Conservation (phyloP, 2,329 filamentous ascomycete species). For the Alternaria sp. region DNA sequence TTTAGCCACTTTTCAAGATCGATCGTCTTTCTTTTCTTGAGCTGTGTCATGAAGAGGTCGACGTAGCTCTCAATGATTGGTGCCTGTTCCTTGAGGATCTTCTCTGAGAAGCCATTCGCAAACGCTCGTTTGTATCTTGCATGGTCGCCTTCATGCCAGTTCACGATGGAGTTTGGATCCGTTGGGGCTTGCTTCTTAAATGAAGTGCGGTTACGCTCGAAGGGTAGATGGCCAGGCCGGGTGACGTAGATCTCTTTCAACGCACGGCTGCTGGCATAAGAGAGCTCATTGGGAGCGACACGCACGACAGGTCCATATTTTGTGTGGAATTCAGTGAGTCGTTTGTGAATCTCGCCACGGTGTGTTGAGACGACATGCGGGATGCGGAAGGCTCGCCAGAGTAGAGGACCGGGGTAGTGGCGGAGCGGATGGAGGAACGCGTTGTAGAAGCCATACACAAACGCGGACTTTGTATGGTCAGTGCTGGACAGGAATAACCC, state of each 20-base stretch:
- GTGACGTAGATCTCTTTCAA: conserved; percentile 39
- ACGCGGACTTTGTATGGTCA: neutral
- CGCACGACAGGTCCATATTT: conserved; percentile 37
- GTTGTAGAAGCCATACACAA: conserved; percentile 34
- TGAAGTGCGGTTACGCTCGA: conserved; percentile 31
- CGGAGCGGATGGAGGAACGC: conserved; percentile 33
- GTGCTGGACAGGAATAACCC: neutral
- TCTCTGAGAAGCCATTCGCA: conserved; percentile 37
- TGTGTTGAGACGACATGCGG: conserved; percentile 37
- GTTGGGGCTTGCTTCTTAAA: conserved; percentile 35
- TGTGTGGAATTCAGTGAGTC: conserved; percentile 30
- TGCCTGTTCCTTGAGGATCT: conserved; percentile 31
- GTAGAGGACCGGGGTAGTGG: conserved; percentile 35
- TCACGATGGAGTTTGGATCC: conserved; percentile 34
- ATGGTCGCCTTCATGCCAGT: conserved; percentile 30
- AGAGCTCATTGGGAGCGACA: conserved; percentile 39
- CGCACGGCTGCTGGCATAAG: conserved; percentile 31
- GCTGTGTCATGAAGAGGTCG: conserved; percentile 25
- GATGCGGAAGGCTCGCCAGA: conserved; percentile 36
- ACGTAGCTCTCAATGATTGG: conserved; percentile 34
- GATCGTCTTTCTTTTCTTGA: conserved; percentile 22
- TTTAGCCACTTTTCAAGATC: conserved; percentile 28
- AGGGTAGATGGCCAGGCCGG: conserved; percentile 28
- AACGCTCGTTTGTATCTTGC: conserved; percentile 33
- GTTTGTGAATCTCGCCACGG: conserved; percentile 32